A percentile compares a stretch with the other conserved stretches of the same genome.
Evolutionary conservation across 805 yeast species (phyloP).

Genomic region (Candida coquimbonensis): DNA sequence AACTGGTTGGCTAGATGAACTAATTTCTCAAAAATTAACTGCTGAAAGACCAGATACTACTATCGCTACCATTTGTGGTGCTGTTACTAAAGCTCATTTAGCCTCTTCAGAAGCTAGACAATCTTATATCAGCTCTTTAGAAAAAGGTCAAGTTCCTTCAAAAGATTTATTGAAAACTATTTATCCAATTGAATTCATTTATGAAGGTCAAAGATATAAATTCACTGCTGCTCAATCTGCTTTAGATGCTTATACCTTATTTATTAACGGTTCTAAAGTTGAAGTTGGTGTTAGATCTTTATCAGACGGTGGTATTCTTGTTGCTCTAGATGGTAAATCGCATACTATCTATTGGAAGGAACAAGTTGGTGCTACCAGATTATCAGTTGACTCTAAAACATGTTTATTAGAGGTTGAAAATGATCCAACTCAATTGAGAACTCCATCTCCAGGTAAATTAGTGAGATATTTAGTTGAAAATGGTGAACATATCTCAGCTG

Average conservation of each 20-base stretch:
- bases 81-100: conserved; percentile 89
- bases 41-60: conserved; percentile 94
- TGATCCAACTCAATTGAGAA: conserved; percentile 97
- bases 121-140: conserved; percentile 70
- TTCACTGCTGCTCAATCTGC: conserved; percentile 95
- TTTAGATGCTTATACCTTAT: conserved; percentile 74
- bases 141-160: conserved; percentile 92
- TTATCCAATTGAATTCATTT: conserved; percentile 90
- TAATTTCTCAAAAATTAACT: conserved; percentile 86
- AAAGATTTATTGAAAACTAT: conserved; percentile 77
- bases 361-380: conserved; percentile 90
- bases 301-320: conserved; percentile 89
- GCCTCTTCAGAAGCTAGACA: conserved; percentile 63
- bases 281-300: conserved; percentile 83
- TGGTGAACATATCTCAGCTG: conserved; percentile 88
- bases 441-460: conserved; percentile 98
- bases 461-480: conserved; percentile 89
- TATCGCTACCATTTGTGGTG: conserved; percentile 93
- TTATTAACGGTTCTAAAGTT: conserved; percentile 87
- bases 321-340: conserved; percentile 85
- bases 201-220: conserved; percentile 87
- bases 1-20: conserved; percentile 98
- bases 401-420: conserved; percentile 91
- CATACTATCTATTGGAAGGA: conserved; percentile 97
- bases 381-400: conserved; percentile 92